Base-by-base conservation (phyloP, 2,329 filamentous ascomycete species). In the Monosporascus ibericus region DNA sequence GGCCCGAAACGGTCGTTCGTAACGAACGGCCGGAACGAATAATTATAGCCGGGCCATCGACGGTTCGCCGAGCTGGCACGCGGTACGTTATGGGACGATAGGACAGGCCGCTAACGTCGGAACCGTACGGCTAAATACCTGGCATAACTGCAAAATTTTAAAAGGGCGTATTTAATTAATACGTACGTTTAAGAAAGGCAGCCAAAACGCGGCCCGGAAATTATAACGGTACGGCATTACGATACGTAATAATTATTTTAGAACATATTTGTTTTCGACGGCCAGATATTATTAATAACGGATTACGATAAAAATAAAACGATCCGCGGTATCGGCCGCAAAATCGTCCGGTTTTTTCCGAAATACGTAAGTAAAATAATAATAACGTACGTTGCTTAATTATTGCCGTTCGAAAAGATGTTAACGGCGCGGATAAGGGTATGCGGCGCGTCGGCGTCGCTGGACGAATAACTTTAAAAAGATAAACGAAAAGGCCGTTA, bases 401-500 rank as follows among this genome's bases (percentile, higher is more conserved):
- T 50, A 8, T 5, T 50, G n/a, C 25, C 38, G 48, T 50, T 50
- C 48, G 48, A 50, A 20, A 44, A 44, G 18, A 44, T 50, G 17
- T 25, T 50, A 8, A 8, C 8, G 5, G n/a, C n/a, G n/a, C n/a
- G n/a, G n/a, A n/a, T n/a, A n/a, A n/a, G n/a, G n/a, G n/a, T n/a
- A n/a, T n/a, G n/a, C n/a, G n/a, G n/a, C n/a, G n/a, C n/a, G n/a
- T n/a, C 25, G 25, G 25, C 25, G 25, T 27, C 8, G 37, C 8
- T 44, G n/a, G 8, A 42, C 6, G 3, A 49, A n/a, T 46, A 14
- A 27, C 22, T 50, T 3, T 50, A 25, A 39, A 50, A 50, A 36
- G 25, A 50, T 14, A 22, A 20, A 14, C 15, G 25, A 1, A 50
- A 40, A 18, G 22, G 39, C 25, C 25, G 48, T n/a, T 50, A 18